Conservation (phyloP, 78 protist genomes). For the Dictyostelium firmibasis region DNA sequence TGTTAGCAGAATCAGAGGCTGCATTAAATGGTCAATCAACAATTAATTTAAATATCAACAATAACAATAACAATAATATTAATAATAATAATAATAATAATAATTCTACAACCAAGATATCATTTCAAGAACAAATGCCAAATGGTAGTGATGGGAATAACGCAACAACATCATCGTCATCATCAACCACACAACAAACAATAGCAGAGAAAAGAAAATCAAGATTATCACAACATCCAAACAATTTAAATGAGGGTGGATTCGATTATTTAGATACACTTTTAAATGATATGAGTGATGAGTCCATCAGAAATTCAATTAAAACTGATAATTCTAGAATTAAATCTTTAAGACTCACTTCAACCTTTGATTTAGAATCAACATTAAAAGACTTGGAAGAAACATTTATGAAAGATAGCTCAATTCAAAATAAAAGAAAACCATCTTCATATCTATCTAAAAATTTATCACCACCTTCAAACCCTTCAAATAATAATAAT, state of each 20-base stretch:
- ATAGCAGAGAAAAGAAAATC: constrained; percentile 38
- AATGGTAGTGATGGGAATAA: not conserved
- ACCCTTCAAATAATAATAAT: not conserved
- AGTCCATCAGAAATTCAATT: constrained; percentile 3
- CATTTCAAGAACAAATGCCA: constrained; percentile 3
- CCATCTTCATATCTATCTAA: constrained; percentile 21
- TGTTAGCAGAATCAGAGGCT: constrained; percentile 20
- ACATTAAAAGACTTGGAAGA: constrained; percentile 70
- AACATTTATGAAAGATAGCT: constrained; percentile 16
- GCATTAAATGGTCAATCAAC: not conserved
- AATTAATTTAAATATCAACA: not conserved
- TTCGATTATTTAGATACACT: constrained; percentile 71
- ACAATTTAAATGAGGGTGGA: not conserved
- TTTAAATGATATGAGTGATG: constrained; percentile 53
- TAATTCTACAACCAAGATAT: not conserved
- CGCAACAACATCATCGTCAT: not conserved
- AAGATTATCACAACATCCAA: constrained; percentile 42
- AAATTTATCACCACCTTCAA: constrained; percentile 12
- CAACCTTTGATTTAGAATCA: constrained; percentile 55
- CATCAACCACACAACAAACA: not conserved
- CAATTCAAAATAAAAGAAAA: constrained; percentile 39
- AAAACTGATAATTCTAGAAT: constrained; percentile 61
- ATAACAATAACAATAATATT: no score
- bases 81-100: not conserved
- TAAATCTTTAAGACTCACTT: constrained; percentile 34